phyloP scores from a whole-genome alignment of 1,139 yeast genomes.

The Saccharomyces hybrid region DNA sequence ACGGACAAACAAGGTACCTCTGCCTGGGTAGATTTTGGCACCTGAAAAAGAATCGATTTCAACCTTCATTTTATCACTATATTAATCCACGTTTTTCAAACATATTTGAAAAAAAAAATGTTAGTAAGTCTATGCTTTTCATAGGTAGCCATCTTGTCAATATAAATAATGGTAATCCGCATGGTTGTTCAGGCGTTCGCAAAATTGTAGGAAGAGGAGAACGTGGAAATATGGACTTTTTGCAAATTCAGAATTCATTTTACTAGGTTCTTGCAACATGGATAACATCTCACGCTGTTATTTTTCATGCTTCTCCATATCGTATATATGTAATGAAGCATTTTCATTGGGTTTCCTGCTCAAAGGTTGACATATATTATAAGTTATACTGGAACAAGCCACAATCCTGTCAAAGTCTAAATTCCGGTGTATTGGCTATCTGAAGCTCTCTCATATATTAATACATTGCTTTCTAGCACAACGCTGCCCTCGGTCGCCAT shows the following conservation, averaged over 20 bases:
- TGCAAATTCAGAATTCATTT: background rate
- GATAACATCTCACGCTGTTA: background rate
- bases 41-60: slow-evolving; percentile 99
- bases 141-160: background rate
- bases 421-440: background rate
- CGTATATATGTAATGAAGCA: background rate
- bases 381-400: background rate
- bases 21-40: slow-evolving; percentile 99
- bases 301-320: background rate
- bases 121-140: background rate
- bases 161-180: background rate
- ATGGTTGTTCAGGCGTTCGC: background rate
- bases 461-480: background rate
- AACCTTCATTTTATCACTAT: slow-evolving; percentile 66
- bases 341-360: background rate
- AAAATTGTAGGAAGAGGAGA: background rate
- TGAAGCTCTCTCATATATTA: background rate
- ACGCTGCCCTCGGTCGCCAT: background rate
- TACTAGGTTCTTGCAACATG: background rate
- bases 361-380: background rate
- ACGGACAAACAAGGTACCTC: slow-evolving; percentile 98
- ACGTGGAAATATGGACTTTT: background rate
- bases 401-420: background rate
- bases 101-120: background rate
- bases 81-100: background rate